These are phyloP conservation scores for Panus rudis DNA, from an alignment of 768 basidiomycete species.

Conservation along the genomic window DNA sequence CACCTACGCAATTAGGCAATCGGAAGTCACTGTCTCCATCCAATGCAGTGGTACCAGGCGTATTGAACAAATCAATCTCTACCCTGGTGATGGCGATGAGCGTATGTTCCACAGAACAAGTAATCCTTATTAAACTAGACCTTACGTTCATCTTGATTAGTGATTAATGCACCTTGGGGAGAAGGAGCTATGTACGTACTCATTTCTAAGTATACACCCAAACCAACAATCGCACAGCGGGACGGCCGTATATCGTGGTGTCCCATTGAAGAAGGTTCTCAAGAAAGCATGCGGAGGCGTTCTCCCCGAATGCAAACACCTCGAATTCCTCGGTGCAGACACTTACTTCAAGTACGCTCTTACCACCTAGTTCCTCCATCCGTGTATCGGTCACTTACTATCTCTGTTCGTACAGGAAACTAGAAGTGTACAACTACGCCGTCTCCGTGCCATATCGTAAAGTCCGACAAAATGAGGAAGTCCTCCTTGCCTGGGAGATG, in stretches of 20 bases:
- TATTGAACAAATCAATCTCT: slow-evolving; percentile 43
- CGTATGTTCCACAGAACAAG: slow-evolving; percentile 23
- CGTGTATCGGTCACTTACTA: neutral
- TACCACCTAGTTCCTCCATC: neutral
- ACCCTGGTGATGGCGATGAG: slow-evolving; percentile 50
- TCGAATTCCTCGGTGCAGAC: slow-evolving; percentile 52
- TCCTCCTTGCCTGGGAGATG: slow-evolving; percentile 50
- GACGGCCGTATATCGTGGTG: slow-evolving; percentile 46
- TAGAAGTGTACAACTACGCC: slow-evolving; percentile 34
- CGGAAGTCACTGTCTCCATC: slow-evolving; percentile 43
- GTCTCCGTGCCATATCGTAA: slow-evolving; percentile 46
- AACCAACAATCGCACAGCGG: slow-evolving; percentile 27
- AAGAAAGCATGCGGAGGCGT: slow-evolving; percentile 47
- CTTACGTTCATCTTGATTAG: slow-evolving; percentile 3
- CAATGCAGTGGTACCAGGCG: slow-evolving; percentile 50
- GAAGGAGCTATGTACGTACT: slow-evolving; percentile 42
- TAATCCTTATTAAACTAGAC: neutral
- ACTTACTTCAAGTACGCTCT: slow-evolving; percentile 45
- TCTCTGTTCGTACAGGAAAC: slow-evolving; percentile 21
- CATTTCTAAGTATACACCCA: neutral
- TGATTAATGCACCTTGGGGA: slow-evolving; percentile 40
- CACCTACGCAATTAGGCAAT: slow-evolving; percentile 28
- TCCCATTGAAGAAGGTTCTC: slow-evolving; percentile 46
- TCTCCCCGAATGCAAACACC: slow-evolving; percentile 38
- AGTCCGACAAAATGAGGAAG: slow-evolving; percentile 39